Evolutionary conservation across 306 rosid species (phyloP), one percentile per base, ranked within the genome.

Genomic region (Prunus mira): DNA sequence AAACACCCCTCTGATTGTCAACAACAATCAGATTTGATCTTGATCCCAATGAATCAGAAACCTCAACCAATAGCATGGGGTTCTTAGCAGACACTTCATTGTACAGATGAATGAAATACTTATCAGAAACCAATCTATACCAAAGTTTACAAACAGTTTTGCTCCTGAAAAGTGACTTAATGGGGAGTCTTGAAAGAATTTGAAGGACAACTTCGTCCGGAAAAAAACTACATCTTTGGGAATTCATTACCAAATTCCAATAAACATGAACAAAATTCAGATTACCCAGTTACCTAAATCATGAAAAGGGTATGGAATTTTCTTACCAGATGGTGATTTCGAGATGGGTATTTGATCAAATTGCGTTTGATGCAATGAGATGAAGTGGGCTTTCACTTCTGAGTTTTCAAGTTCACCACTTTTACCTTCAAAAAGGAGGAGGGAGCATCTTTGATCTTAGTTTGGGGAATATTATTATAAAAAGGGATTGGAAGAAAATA

Each of bases 171-270:
- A 90, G 83, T 6, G 98, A 79, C 84, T 86, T 89, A 50, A 93
- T 84, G 12, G 97, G 96, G 45, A 93, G 86, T 56, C 90, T 93
- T 11, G 93, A 87, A 1, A 93, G 89, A 82, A 93, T 90, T 76
- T 93, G 98, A 30, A 93, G 85, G 78, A 93, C 74, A 30, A 93
- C 91, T 74, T 93, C 96, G 67, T 93, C 94, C 2, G 94, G 94
- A 78, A 93, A 89, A 82, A 84, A 34, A 78, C 79, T 92, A 65
- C 77, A 77, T 74, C 84, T 85, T 69, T 62, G 77, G 5, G 65
- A 62, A 81, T 79, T 87, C 96, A 90, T 93, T 28, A 73, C 73
- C 77, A 54, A 76, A 74, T 61, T 63, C 61, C 49, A 76, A 64
- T 17, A 41, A 30, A 69, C 6, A 66, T 11, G 50, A 45, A 45